phyloP scores from a whole-genome alignment of 139 green algal genomes.

The Diplosphaera chodatii region DNA sequence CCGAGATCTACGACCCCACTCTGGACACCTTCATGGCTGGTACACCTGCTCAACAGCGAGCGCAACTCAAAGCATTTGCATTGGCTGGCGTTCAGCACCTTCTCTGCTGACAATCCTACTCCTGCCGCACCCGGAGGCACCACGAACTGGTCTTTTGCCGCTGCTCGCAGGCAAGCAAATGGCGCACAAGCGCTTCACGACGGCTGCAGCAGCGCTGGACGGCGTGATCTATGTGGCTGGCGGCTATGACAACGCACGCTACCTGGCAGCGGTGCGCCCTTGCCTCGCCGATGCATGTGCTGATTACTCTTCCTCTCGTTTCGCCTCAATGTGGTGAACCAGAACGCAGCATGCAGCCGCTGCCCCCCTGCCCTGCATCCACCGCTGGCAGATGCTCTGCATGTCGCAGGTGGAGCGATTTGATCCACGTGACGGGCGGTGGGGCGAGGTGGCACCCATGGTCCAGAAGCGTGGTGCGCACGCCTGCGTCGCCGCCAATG shows the following conservation, averaged over 20 bases:
- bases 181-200: slow-evolving; percentile 28
- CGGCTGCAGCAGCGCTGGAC: slow-evolving; percentile 16
- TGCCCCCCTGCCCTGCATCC: too few species aligned
- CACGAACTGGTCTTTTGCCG: too few species aligned
- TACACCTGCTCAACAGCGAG: not conserved
- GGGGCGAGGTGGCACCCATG: slow-evolving; percentile 25
- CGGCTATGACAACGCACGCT: slow-evolving; percentile 25
- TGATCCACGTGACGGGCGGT: slow-evolving; percentile 31
- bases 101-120: too few species aligned
- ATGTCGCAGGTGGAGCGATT: too few species aligned
- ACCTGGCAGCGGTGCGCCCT: slow-evolving; percentile 23
- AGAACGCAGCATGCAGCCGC: too few species aligned
- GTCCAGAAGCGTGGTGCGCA: slow-evolving; percentile 17
- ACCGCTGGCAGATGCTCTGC: too few species aligned
- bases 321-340: too few species aligned
- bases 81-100: too few species aligned
- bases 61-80: too few species aligned
- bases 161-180: slow-evolving; percentile 24
- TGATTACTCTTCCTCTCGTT: too few species aligned
- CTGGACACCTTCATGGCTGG: slow-evolving; percentile 24
- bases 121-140: too few species aligned
- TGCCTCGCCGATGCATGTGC: too few species aligned
- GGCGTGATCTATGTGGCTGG: slow-evolving; percentile 31
- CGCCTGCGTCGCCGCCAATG: slow-evolving; percentile 5
- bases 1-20: slow-evolving; percentile 26